Evolutionary conservation across 1,284 basidiomycete genomes (phyloP), one percentile per base, ranked within the genome.

Genomic region (Cryptococcus jaspeensis): DNA sequence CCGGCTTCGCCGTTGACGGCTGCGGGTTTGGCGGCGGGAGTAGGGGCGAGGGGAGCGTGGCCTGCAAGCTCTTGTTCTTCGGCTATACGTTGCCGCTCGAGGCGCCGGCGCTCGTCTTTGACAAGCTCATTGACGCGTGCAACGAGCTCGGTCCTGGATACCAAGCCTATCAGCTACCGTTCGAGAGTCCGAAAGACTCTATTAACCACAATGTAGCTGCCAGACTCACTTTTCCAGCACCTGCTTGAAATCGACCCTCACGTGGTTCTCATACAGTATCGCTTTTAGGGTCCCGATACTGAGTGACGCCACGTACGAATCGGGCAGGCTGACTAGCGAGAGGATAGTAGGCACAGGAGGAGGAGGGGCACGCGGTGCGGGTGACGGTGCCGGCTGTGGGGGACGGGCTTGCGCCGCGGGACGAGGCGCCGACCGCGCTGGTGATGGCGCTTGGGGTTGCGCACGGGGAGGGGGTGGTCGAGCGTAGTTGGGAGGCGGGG

Each of bases 111-210:
- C 75, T 92, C 90, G 61, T 87, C 84, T 41, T 84, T 82, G 6
- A 91, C 75, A 16, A 90, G 74, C 44, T 79, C 80, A 55, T 78
- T 68, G 8, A 90, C 89, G 62, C 87, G 86, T 28, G 75, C 80
- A 6, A 92, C 87, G 28, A 92, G 75, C 60, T 92, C 89, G 40
- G 81, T 78, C 76, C 90, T 91, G 78, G 86, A 18, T 87, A 77
- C 2, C 87, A 77, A 83, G 71, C 42, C 84, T 79, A 6, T 54
- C 81, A 44, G 44, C 36, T 32, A 41, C 18, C 13, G 23, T 41
- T 43, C 83, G 23, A 89, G 87, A 54, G 87, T 11, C 11, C 38
- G 86, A 59, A 87, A 86, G 52, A 47, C 39, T 32, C 40, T 15
- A 40, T 22, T 15, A 40, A 16, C n/a, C 28, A n/a, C 39, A 16